phyloP scores from a whole-genome alignment of 2,329 filamentous ascomycete species.

The Monilinia vaccinii-corymbosi region DNA sequence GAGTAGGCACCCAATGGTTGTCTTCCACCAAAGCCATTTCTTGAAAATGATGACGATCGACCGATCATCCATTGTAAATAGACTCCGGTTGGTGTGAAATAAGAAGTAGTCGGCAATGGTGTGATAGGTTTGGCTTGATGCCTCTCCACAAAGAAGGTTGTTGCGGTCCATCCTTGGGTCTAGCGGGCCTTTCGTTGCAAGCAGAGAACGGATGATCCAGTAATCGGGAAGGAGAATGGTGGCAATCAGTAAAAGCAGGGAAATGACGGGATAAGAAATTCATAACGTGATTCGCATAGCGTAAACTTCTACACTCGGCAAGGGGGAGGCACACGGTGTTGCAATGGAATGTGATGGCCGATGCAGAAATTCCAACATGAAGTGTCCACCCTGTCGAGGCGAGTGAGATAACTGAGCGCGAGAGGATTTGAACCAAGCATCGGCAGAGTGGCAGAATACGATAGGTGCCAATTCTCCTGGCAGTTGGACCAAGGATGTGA shows the following conservation, averaged over 20 bases:
- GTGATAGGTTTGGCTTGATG: conserved; percentile 13
- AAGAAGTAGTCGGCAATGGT: conserved; percentile 18
- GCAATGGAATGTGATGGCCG: conserved; percentile 8
- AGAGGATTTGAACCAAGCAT: conserved; percentile 3
- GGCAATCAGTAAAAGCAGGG: conserved; percentile 12
- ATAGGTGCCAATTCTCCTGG: conserved; percentile 8
- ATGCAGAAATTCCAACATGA: conserved; percentile 15
- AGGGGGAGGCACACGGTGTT: conserved; percentile 14
- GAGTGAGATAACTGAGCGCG: conserved; percentile 8
- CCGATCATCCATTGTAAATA: neutral
- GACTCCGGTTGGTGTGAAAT: conserved; percentile 18
- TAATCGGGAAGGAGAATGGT: conserved; percentile 14
- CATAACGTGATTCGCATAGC: conserved; percentile 27
- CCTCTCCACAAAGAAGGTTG: conserved; percentile 13
- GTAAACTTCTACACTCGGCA: conserved; percentile 17
- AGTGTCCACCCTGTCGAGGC: conserved; percentile 18
- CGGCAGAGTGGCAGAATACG: conserved; percentile 7
- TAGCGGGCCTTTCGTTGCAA: conserved; percentile 15
- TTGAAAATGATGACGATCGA: conserved; percentile 1
- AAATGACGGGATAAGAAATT: conserved; percentile 19
- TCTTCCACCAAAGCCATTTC: neutral
- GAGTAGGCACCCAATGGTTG: neutral
- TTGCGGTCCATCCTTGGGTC: conserved; percentile 14
- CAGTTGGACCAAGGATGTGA: conserved; percentile 5
- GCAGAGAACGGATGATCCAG: conserved; percentile 14